A percentile compares a stretch with the other conserved stretches of the same genome.
phyloP scores from a whole-genome alignment of 164 flowering plant genomes.

The Kingdonia uniflora region DNA sequence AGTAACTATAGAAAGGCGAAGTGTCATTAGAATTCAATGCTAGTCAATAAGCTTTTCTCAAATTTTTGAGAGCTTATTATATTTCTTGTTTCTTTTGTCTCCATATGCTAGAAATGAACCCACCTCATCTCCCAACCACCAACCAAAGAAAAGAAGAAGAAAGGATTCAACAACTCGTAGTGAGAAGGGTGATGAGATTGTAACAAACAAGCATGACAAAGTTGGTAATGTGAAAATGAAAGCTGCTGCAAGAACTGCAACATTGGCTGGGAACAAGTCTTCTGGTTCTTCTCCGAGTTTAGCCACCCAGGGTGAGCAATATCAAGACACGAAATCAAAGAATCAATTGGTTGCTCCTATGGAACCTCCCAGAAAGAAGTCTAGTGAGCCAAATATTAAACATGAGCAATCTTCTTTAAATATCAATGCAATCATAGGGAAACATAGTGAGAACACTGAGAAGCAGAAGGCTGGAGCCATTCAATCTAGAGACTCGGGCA shows the following conservation, averaged over 20 bases:
- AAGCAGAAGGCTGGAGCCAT: conserved; percentile 29
- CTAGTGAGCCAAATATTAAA: conserved; percentile 26
- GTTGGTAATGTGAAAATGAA: conserved; percentile 28
- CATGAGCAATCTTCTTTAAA: conserved; percentile 25
- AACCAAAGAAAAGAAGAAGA: conserved; percentile 77
- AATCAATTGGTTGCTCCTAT: conserved; percentile 23
- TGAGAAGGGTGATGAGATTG: conserved; percentile 33
- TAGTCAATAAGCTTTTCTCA: not conserved
- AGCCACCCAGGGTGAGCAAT: conserved; percentile 19
- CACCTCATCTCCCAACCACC: conserved; percentile 32
- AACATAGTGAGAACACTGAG: conserved; percentile 27
- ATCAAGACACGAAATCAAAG: conserved; percentile 30
- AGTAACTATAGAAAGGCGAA: no score
- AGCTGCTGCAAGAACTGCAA: conserved; percentile 31
- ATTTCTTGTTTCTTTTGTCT: not conserved
- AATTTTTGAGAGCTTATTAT: not conserved
- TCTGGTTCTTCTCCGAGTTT: conserved; percentile 26
- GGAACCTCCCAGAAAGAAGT: conserved; percentile 35
- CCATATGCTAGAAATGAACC: conserved; percentile 42
- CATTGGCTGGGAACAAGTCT: conserved; percentile 23
- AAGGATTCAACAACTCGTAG: conserved; percentile 38
- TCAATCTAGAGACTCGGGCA: conserved; percentile 25
- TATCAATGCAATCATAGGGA: conserved; percentile 20
- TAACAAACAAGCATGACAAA: conserved; percentile 43
- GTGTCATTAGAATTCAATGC: no score